Base-by-base conservation (phyloP, 1,139 yeast species). In the Scheffersomyces quercinus region DNA sequence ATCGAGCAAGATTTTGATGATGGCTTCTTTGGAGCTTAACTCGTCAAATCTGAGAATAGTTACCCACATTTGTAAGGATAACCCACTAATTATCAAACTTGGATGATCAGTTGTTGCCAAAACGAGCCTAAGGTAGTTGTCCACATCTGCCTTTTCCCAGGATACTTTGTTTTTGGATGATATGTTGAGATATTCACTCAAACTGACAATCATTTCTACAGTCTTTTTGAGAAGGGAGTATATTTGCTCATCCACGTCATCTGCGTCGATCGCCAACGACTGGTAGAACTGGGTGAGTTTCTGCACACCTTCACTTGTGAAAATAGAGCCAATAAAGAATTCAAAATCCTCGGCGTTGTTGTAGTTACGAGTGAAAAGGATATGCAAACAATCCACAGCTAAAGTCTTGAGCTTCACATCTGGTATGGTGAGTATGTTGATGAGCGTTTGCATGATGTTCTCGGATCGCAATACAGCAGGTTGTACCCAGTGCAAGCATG, bases 21-120 rank as follows among this genome's bases (percentile, higher is more conserved):
- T 72, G 35, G 82, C 79, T 31, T 60, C 65, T 44, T 71, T 74
- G 20, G 78, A 70, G 48, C 81, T 73, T 39, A 88, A 73, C 46
- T 85, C 91, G 53, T 90, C 97, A 45, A 83, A 82, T 55, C 99
- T 77, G 41, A 93, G 68, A 50, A 93, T 82, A 1, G 95, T 82
- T 45, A 96, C 91, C 99, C 99, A 95, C 71, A 93, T 87, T 59
- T 91, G 97, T 45, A 93, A 68, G 0, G 97, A 88, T 31, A 91
- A 75, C 0, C 97, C 97, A 42, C 96, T 86, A 3, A 93, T 83
- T n/a, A 93, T 86, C 46, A 93, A 73, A 55, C 96, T 87, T 30
- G 90, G 87, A 58, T 90, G 95, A 55, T 75, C 79, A 0, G 97
- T 88, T 1, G 97, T 89, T 37, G 82, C 79, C 38, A 93, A 70